A percentile compares a stretch with the other conserved stretches of the same genome.
phyloP scores from a whole-genome alignment of 2,329 filamentous ascomycete species.

The Orbilia blumenaviensis region DNA sequence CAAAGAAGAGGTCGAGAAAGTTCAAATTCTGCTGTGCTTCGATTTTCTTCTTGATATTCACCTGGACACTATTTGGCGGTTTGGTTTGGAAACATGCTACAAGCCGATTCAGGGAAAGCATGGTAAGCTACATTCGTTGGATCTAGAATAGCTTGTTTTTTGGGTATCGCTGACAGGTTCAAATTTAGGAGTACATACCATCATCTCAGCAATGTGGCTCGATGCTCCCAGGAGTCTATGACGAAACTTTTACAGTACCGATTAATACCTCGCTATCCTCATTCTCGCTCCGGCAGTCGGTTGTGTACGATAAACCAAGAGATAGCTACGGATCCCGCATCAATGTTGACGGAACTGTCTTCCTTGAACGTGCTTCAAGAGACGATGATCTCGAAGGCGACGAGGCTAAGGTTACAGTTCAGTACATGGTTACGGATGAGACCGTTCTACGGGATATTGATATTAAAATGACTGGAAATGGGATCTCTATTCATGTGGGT shows the following conservation, averaged over 20 bases:
- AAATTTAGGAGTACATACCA: conserved; percentile 31
- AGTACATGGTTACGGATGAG: conserved; percentile 46
- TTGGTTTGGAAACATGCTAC: conserved; percentile 31
- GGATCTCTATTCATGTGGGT: conserved; percentile 30
- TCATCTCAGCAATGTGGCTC: background rate
- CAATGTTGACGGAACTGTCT: conserved; percentile 37
- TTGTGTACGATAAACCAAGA: conserved; percentile 21
- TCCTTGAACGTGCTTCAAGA: conserved; percentile 29
- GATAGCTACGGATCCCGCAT: background rate
- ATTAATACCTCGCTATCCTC: conserved; percentile 29
- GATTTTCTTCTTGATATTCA: conserved; percentile 32
- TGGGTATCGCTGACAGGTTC: background rate
- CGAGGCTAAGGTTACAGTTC: conserved; percentile 32
- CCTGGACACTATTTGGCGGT: conserved; percentile 47
- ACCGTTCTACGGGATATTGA: conserved; percentile 31
- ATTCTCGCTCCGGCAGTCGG: conserved; percentile 36
- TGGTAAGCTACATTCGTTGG: conserved; percentile 14
- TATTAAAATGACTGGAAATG: conserved; percentile 17
- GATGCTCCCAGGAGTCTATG: conserved; percentile 33
- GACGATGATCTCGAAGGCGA: conserved; percentile 31
- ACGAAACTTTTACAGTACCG: conserved; percentile 37
- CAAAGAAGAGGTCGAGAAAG: conserved; percentile 40
- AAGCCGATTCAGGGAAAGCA: conserved; percentile 17
- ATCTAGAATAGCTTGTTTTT: background rate
- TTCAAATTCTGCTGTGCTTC: conserved; percentile 49